Base-by-base conservation (phyloP, 306 rosid species). In the Ormosia emarginata region DNA sequence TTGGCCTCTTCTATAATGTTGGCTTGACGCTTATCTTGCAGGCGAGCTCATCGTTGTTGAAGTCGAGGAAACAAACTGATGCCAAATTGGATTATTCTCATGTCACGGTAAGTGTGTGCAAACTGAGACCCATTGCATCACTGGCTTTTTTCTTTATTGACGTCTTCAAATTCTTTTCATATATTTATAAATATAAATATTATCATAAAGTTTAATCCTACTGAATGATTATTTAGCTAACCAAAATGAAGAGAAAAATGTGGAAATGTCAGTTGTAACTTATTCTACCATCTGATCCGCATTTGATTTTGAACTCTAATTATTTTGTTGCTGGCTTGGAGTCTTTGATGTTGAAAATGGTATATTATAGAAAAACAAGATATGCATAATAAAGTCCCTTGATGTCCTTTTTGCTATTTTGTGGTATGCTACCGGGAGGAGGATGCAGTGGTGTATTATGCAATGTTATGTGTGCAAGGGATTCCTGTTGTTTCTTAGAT, bases 41-140 rank as follows among this genome's bases (percentile, higher is more conserved):
- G 99, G 98, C 98, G 63, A 90, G 97, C 70, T 89, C 97, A 11
- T 87, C 93, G 32, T 79, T 96, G 83, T 89, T 84, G 62, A 95
- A 92, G 83, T 90, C 89, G 59, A 93, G 98, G 89, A 89, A 85
- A 83, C 77, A 85, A 8, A 50, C 79, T 57, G 94, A 85, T 86
- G 77, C 88, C 36, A 96, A 93, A 88, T 92, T 96, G 92, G 98
- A 96, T 69, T 96, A 91, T 78, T 96, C 99, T 53, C 93, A 90
- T 77, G 95, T 96, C 85, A 86, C 92, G 87, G 98, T 89, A 78
- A 58, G 77, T 71, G 71, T 67, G 40, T 65, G 65, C 10, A 13
- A 65, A 37, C 30, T 33, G 7, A 13, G 59, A 39, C 17, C 39
- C 39, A 3, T 13, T 52, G 72, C 40, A 18, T 52, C 40, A 12